Conservation (phyloP, 768 basidiomycete species). For the Rhodotorula toruloides region DNA sequence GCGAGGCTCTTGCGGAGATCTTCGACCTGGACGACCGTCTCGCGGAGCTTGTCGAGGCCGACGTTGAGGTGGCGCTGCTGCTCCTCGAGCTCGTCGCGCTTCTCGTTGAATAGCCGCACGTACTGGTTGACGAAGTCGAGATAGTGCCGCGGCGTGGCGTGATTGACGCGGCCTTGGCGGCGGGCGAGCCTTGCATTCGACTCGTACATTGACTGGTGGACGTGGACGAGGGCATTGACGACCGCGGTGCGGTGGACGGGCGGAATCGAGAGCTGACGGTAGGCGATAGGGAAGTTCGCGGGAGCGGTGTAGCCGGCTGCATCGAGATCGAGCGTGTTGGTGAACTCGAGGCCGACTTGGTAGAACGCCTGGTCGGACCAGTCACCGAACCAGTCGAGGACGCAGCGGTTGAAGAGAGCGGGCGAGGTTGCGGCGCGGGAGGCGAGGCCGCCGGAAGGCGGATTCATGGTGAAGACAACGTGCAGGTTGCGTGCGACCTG, state of each 20-base stretch:
- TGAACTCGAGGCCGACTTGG: conserved; percentile 97
- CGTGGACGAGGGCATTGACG: conserved; percentile 85
- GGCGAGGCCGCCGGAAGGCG: conserved; percentile 89
- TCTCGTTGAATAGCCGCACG: conserved; percentile 88
- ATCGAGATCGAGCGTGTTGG: conserved; percentile 86
- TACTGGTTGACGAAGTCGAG: conserved; percentile 99
- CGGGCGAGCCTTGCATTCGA: conserved; percentile 84
- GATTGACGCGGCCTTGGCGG: conserved; percentile 90
- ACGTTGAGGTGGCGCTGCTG: conserved; percentile 98
- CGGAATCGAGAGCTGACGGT: conserved; percentile 75
- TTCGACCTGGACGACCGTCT: conserved; percentile 95
- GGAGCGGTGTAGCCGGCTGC: conserved; percentile 73
- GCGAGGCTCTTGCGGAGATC: conserved; percentile 91
- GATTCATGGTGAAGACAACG: conserved; percentile 99
- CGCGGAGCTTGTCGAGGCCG: conserved; percentile 89
- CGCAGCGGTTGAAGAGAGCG: conserved; percentile 97
- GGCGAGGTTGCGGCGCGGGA: conserved; percentile 95
- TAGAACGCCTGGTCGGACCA: conserved; percentile 99
- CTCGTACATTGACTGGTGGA: conserved; percentile 81
- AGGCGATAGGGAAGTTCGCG: conserved; percentile 77
- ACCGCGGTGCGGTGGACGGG: conserved; percentile 84
- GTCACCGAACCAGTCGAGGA: conserved; percentile 98
- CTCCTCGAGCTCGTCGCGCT: conserved; percentile 94
- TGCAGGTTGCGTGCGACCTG: conserved; percentile 97
- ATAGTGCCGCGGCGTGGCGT: conserved; percentile 95